Conservation (phyloP, 345 rosid species). For the Eucalyptus viminalis region DNA sequence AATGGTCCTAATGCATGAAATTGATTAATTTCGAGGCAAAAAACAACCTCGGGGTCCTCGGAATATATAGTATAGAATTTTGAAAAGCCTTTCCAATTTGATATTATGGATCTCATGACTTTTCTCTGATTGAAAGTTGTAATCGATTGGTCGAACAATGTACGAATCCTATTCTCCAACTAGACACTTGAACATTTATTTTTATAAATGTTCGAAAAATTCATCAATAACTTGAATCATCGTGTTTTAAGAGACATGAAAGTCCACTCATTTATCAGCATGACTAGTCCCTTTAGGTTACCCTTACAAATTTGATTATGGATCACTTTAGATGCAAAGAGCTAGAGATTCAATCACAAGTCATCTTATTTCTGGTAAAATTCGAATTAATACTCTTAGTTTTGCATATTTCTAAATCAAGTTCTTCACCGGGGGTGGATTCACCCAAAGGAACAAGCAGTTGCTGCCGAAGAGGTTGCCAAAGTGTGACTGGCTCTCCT, state of each 20-base stretch:
- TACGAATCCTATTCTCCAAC: not conserved
- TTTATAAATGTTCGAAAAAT: not conserved
- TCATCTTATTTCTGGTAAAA: no score
- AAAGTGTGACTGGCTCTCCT: not conserved
- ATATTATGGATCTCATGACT: not conserved
- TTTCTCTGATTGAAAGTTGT: not conserved
- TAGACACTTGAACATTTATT: not conserved
- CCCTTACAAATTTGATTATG: not conserved
- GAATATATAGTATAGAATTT: not conserved
- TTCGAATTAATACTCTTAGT: not conserved
- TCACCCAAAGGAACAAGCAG: not conserved
- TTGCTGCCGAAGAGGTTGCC: not conserved
- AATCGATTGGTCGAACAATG: not conserved
- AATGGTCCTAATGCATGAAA: not conserved
- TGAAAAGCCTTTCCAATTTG: fast-evolving
- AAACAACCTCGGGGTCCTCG: fast-evolving
- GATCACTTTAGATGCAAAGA: not conserved
- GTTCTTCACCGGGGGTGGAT: not conserved
- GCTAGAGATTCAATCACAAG: no score
- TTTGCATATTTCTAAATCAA: not conserved
- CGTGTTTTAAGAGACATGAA: not conserved
- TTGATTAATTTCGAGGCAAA: not conserved
- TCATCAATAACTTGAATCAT: not conserved
- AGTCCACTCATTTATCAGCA: not conserved
- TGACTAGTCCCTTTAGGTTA: not conserved